Base-by-base conservation (phyloP, 2,329 filamentous ascomycete genomes). In the Trichoderma afroharzianum region DNA sequence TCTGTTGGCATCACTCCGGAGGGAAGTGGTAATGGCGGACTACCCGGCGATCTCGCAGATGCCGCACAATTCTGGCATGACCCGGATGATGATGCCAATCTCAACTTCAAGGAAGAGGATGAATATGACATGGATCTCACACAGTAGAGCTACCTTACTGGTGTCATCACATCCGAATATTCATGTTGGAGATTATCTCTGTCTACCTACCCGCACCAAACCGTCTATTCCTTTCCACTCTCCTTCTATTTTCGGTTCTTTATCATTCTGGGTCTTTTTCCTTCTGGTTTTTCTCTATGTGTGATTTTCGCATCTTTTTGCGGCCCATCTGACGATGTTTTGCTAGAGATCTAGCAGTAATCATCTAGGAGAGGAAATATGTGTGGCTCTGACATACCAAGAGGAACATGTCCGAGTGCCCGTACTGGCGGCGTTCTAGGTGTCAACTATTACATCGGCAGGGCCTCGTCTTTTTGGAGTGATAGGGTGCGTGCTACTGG, bases 71-170 rank as follows among this genome's bases (percentile, higher is more conserved):
- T 91, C 78, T 92, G 90, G 84, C 88, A 89, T 68, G 90, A 91
- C 57, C 89, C 88, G 73, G 91, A 92, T 78, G 93, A 89, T 78
- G 93, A 89, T 78, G 91, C 91, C 70, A 88, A 90, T 58, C 85
- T 93, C 78, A 91, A 91, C 79, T 93, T 98, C 83, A 97, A 97
- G 82, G 95, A 97, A 80, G 95, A 98, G 82, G 95, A 98, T 76
- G 95, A 97, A 82, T 97, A 93, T 78, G 90, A 90, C 78, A 97
- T 97, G 93, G 93, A 96, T 75, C 81, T 90, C 74, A 87, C 83
- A 33, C 79, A 80, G 63, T 78, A 79, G 74, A 79, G 74, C 33
- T 71, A 59, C n/a, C 5, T 21, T 50, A 18, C 32, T 18, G 61
- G 47, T 24, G 15, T 26, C 26, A 18, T 26, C 32, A 6, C 58